Base-by-base conservation (phyloP, 179 eudicot species). In the Pouteria campechiana region DNA sequence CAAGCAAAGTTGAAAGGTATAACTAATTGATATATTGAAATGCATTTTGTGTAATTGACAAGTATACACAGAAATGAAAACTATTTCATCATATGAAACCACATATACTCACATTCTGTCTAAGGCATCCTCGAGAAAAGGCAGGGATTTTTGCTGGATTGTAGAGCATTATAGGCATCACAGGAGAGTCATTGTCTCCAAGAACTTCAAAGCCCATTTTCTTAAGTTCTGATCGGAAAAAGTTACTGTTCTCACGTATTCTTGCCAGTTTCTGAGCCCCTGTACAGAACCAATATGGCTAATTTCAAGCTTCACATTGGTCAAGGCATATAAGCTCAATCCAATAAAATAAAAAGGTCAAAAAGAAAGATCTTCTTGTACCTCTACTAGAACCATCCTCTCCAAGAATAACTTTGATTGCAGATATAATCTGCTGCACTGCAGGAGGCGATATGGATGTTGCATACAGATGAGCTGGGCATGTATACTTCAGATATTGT, bases 161-260 rank as follows among this genome's bases (percentile, higher is more conserved):
- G 73, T 89, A 85, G 36, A 89, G 77, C 97, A 89, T 89, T 46
- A 89, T 81, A 41, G 97, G 97, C 90, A 89, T 89, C 17, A 89
- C 87, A 24, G 95, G 95, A 7, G 95, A 89, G 41, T 89, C 97
- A 55, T 89, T 79, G 51, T 89, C 97, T 24, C 97, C 97, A 6
- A 89, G 72, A 53, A 85, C 97, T 58, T 89, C 95, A 48, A 85
- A 85, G 13, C 95, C 97, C 97, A 89, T 85, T 55, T 89, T 89
- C 69, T 79, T 83, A 41, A 89, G 67, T 54, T 89, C 97, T 24
- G 95, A 81, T 54, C 93, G 57, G 65, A 89, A 89, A 56, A 84
- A 89, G 65, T 89, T 89, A 68, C 95, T 81, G 61, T 89, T 89
- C 52, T 78, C 97, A 3, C 95, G 81, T 38, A 89, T 89, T 47